Base-by-base conservation (phyloP, 208 protist species). In the Phytomonas sp. region DNA sequence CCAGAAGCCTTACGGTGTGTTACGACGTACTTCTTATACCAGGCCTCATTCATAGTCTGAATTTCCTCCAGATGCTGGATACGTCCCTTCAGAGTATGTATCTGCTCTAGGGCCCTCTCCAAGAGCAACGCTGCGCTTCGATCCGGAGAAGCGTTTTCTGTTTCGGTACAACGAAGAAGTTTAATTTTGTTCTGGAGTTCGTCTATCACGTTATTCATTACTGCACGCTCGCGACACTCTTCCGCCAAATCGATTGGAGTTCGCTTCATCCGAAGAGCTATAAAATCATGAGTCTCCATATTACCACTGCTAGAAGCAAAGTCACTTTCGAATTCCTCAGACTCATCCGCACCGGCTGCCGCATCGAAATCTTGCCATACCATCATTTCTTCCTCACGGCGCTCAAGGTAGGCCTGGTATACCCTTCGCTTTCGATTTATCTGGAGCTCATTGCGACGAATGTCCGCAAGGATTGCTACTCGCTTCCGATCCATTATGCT, bases 11-110 rank as follows among this genome's bases (percentile, higher is more conserved):
- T 40, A 4, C 36, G 4, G 36, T 9, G 4, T 4, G 6, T 40
- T 9, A 9, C 36, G 6, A 40, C 36, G 9, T 40, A 40, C 36
- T 9, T 40, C 36, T 9, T 40, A 9, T 40, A 40, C 36, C 36
- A 40, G 36, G 36, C 9, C 70, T 80, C 73, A 64, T 85, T 75
- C 62, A 78, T 77, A 34, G 77, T 66, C 9, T 77, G 62, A 36
- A 83, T 59, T 79, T 88, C 84, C 75, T 92, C 84, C 20, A 92
- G 78, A 23, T 83, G 68, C 23, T 60, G 68, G 60, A 93, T 82
- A 36, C 75, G 84, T 40, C 71, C 20, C 66, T 78, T 73, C 74
- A 89, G 77, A 32, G 77, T 36, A 40, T 80, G 43, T 29, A 93
- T 68, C 0, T 77, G 68, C 37, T 87, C 76, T 66, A 87, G 23